Evolutionary conservation across 1,139 yeast species (phyloP).

Genomic region (Kodamaea sp.): DNA sequence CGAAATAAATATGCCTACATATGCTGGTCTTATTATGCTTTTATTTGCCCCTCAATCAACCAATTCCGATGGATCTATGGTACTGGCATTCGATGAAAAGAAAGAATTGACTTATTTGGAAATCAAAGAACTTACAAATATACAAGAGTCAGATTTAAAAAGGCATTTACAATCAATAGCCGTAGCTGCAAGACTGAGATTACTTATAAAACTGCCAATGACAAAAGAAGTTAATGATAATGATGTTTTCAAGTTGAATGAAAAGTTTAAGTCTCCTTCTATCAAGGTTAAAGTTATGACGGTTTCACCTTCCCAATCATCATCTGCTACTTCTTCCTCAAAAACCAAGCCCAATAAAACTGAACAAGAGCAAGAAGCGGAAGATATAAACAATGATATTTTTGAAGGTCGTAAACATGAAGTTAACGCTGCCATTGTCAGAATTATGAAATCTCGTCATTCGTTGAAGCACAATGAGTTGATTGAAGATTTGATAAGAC

Average conservation of each 20-base stretch:
- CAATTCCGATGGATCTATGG: conserved; percentile 35
- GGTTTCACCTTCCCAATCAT: conserved; percentile 35
- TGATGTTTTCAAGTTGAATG: conserved; percentile 70
- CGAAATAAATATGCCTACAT: conserved; percentile 76
- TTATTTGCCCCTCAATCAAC: conserved; percentile 60
- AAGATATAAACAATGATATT: conserved; percentile 34
- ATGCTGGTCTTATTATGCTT: conserved; percentile 73
- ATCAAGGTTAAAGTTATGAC: conserved; percentile 76
- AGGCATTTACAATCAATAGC: conserved; percentile 83
- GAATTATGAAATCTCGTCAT: conserved; percentile 79
- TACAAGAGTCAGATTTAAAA: conserved; percentile 67
- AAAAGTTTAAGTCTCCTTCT: conserved; percentile 66
- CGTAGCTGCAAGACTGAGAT: conserved; percentile 76
- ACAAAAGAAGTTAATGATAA: conserved; percentile 61
- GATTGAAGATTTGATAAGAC: conserved; percentile 61
- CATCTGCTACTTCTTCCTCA: conserved; percentile 12
- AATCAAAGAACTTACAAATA: conserved; percentile 62
- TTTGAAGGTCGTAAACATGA: conserved; percentile 52
- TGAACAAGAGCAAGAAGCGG: conserved; percentile 36
- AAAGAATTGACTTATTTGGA: conserved; percentile 49
- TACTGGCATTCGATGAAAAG: conserved; percentile 43
- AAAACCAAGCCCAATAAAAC: conserved; percentile 30
- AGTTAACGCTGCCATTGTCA: conserved; percentile 83
- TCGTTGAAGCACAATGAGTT: conserved; percentile 60
- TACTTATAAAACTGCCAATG: conserved; percentile 71